Base-by-base conservation (phyloP, 2,329 filamentous ascomycete genomes). In the Epichloe coenophiala region DNA sequence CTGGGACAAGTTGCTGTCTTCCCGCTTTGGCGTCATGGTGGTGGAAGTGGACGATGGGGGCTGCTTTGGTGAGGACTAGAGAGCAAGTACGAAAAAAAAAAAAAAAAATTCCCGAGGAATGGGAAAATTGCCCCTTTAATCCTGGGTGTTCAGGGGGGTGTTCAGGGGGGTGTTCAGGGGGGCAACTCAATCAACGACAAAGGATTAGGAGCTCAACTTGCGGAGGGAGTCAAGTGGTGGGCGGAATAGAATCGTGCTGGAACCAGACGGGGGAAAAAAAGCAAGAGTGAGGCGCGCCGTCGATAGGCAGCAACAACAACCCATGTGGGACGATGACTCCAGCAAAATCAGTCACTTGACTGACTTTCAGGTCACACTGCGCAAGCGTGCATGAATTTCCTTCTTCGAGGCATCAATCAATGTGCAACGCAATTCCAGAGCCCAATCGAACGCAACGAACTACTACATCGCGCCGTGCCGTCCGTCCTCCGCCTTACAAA, bases 1-100 rank as follows among this genome's bases (percentile, higher is more conserved):
- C 54, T 68, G 65, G 21, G 65, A 67, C 50, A 54, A 56, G 49
- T 66, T 64, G 57, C 60, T 63, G 50, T 62, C 62, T 45, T 58
- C 61, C 15, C 62, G 60, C 15, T 61, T 65, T 63, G 49, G 47
- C 40, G 40, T 12, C 47, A 49, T 49, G 17, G 9, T 4, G 38
- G 38, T n/a, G n/a, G n/a, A n/a, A 19, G 27, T 31, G 3, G 27
- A 31, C 8, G 1, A 31, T 31, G 27, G 8, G 27, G 8, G n/a
- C 27, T 31, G 27, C 8, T 9, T 31, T 31, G 27, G 27, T 31
- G 7, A 31, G 4, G 1, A 9, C 8, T 1, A 9, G 8, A 31
- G 27, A 31, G 27, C 27, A 31, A 9, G 27, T 31, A 31, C 2
- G 27, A 3, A 1, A n/a, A 27, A 38, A 38, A 5, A n/a, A n/a